Conservation (phyloP, 768 basidiomycete genomes). For the Phlebiopsis flavidoalba region DNA sequence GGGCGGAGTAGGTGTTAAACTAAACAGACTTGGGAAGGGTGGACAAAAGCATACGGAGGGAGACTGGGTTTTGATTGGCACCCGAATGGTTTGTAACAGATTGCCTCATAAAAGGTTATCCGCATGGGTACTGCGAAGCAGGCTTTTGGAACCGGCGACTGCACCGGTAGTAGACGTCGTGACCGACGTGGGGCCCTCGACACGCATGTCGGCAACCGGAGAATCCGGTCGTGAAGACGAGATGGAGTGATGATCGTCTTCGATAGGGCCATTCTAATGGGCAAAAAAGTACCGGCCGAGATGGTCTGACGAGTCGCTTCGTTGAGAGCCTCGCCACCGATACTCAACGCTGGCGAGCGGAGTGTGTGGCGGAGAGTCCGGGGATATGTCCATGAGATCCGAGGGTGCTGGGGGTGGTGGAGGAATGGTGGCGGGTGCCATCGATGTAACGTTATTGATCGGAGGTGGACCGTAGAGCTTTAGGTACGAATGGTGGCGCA, state of each 20-base stretch:
- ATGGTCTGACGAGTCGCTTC: background rate
- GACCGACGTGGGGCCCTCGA: too few species aligned
- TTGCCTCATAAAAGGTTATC: background rate
- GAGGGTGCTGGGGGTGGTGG: too few species aligned
- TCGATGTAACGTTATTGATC: too few species aligned
- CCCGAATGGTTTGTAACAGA: too few species aligned
- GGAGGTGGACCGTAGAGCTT: background rate
- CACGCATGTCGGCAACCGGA: background rate
- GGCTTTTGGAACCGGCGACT: background rate
- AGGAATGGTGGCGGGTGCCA: too few species aligned
- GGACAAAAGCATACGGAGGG: background rate
- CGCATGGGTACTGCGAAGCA: background rate
- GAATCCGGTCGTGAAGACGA: background rate
- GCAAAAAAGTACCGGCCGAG: background rate
- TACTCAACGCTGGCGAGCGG: too few species aligned
- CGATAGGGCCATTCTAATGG: background rate
- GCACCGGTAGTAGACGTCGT: background rate
- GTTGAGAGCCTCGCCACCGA: background rate
- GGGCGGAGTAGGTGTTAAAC: slow-evolving; percentile 3
- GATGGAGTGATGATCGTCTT: background rate
- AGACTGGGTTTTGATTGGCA: too few species aligned
- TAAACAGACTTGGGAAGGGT: background rate
- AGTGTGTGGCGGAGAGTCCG: too few species aligned
- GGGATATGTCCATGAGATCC: too few species aligned
- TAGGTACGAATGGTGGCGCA: background rate